Conservation (phyloP, 108 stramenopile genomes). For the Cyclotella distinguenda region DNA sequence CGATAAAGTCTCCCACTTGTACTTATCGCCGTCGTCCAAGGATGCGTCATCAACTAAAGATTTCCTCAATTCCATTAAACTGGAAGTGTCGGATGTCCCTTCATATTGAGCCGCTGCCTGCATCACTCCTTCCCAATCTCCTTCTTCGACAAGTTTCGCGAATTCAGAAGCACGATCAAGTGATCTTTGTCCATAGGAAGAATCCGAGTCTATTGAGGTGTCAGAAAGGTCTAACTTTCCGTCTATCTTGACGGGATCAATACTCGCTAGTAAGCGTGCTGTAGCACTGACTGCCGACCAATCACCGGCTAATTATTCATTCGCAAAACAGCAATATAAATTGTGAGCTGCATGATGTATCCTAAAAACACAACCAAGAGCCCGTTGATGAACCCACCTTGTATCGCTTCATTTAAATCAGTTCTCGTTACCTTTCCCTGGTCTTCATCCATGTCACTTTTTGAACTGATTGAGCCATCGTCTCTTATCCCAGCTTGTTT, state of each 20-base stretch:
- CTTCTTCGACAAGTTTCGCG: constrained; percentile 38
- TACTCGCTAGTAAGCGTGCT: constrained; percentile 72
- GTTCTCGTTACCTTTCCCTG: constrained; percentile 26
- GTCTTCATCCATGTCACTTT: constrained; percentile 2
- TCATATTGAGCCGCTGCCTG: constrained; percentile 39
- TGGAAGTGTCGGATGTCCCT: constrained; percentile 24
- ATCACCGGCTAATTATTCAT: constrained; percentile 53
- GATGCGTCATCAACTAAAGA: constrained; percentile 10
- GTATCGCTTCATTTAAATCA: constrained; percentile 76
- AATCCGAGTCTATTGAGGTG: constrained; percentile 13
- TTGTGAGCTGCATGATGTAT: not conserved
- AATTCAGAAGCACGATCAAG: constrained; percentile 32
- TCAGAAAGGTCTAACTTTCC: not conserved
- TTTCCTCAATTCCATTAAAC: constrained; percentile 11
- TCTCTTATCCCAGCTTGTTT: constrained; percentile 10
- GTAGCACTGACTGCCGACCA: constrained; percentile 88
- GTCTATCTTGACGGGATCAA: constrained; percentile 44
- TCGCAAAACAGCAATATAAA: not conserved
- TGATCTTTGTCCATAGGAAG: constrained; percentile 10
- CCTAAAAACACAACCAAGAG: not conserved
- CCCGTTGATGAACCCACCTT: constrained; percentile 39
- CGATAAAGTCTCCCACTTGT: constrained; percentile 12
- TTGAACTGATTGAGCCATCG: not conserved
- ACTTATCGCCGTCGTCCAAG: not conserved
- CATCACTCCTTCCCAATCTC: constrained; percentile 53